These are phyloP conservation scores for Malus sieversii DNA, from an alignment of 306 rosid species.

Conservation along the genomic window DNA sequence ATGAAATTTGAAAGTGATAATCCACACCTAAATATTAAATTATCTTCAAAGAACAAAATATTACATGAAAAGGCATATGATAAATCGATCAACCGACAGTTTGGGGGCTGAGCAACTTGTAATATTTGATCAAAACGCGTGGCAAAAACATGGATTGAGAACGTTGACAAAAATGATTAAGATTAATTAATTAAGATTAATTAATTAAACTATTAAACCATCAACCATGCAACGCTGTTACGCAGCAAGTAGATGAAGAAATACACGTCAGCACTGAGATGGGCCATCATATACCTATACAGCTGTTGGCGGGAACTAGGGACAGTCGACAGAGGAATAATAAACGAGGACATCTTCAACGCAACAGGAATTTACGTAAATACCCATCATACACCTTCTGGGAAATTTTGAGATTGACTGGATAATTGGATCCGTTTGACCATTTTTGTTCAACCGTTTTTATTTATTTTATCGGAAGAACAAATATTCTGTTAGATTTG, in stretches of 20 bases:
- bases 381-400: not conserved
- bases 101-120: not conserved
- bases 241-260: not conserved
- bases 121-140: not conserved
- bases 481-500: not conserved
- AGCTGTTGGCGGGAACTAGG: not conserved
- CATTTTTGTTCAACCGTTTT: not conserved
- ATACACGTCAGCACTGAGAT: not conserved
- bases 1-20: no score
- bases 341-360: not conserved
- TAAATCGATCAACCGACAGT: not conserved
- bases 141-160: not conserved
- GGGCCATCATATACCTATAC: not conserved
- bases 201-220: no score
- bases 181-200: no score
- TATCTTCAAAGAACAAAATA: no score
- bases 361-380: not conserved
- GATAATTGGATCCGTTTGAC: no score
- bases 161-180: not conserved
- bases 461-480: not conserved
- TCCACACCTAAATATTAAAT: not conserved
- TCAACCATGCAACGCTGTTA: not conserved
- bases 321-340: not conserved
- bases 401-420: not conserved
- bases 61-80: no score